A percentile compares a stretch with the other conserved stretches of the same genome.
These are phyloP conservation scores for Apiospora malaysiana DNA, from an alignment of 2,329 filamentous ascomycete species.

Conservation along the genomic window DNA sequence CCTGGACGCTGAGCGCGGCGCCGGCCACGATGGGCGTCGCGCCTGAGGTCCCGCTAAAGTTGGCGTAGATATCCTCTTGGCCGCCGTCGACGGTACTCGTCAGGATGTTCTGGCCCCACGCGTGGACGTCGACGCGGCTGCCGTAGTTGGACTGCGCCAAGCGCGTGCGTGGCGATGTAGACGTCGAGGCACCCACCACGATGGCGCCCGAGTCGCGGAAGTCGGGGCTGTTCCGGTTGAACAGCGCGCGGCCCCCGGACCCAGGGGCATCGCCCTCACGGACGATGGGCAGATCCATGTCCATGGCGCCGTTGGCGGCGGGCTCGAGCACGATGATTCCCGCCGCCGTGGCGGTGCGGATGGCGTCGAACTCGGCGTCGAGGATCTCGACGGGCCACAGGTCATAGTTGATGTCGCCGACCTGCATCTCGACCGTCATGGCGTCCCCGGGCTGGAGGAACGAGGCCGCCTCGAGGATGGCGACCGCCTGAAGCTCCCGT, in stretches of 20 bases:
- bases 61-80: background rate
- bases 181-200: background rate
- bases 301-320: background rate
- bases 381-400: background rate
- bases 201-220: constrained; percentile 10
- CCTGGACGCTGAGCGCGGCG: background rate
- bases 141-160: background rate
- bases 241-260: background rate
- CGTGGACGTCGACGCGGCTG: constrained; percentile 5
- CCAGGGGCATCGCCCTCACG: background rate
- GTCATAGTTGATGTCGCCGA: background rate
- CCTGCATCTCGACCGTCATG: background rate
- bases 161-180: too few relatives aligned
- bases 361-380: constrained; percentile 3
- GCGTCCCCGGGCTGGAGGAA: background rate
- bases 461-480: background rate
- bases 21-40: background rate
- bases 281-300: background rate
- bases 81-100: background rate
- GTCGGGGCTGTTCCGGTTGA: background rate
- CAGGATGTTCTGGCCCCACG: background rate
- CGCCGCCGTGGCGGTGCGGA: background rate
- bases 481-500: background rate
- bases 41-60: background rate
- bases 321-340: background rate